Evolutionary conservation across 2,329 filamentous ascomycete genomes (phyloP).

Genomic region (Polytolypa hystricis): DNA sequence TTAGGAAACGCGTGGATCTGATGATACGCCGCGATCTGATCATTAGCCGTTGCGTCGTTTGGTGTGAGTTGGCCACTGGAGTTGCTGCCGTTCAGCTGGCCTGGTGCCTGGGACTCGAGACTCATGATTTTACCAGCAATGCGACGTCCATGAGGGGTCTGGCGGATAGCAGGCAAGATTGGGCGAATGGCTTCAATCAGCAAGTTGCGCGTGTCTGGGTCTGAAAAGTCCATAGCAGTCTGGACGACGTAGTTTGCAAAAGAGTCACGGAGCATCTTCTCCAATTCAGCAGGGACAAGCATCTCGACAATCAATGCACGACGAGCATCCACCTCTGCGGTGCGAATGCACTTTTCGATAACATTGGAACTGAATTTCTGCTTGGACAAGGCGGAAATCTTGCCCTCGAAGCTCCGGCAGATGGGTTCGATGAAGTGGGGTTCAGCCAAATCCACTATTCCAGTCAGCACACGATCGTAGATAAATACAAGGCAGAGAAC

Average conservation of each 20-base stretch:
- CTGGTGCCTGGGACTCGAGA: slow-evolving; percentile 34
- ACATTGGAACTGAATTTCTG: slow-evolving; percentile 99
- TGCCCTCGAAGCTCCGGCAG: slow-evolving; percentile 65
- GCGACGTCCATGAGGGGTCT: slow-evolving; percentile 87
- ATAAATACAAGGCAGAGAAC: neutral
- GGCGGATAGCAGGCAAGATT: slow-evolving; percentile 70
- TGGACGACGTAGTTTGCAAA: slow-evolving; percentile 98
- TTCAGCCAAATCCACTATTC: slow-evolving; percentile 67
- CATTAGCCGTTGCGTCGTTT: slow-evolving; percentile 28
- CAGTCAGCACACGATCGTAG: neutral
- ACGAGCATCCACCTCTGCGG: slow-evolving; percentile 61
- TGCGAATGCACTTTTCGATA: slow-evolving; percentile 90
- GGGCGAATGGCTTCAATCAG: slow-evolving; percentile 79
- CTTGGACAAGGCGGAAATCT: slow-evolving; percentile 64
- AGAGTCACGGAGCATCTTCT: slow-evolving; percentile 78
- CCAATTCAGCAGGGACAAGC: slow-evolving; percentile 57
- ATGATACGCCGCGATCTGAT: slow-evolving; percentile 24
- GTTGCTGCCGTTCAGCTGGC: slow-evolving; percentile 26
- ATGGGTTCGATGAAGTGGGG: slow-evolving; percentile 78
- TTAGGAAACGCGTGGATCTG: slow-evolving; percentile 17
- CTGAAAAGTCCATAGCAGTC: slow-evolving; percentile 81
- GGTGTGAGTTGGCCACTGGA: slow-evolving; percentile 30
- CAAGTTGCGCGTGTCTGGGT: slow-evolving; percentile 58
- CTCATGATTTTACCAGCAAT: slow-evolving; percentile 77
- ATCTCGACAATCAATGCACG: slow-evolving; percentile 81